phyloP scores from a whole-genome alignment of 805 yeast species.

The Candida namnaoensis region DNA sequence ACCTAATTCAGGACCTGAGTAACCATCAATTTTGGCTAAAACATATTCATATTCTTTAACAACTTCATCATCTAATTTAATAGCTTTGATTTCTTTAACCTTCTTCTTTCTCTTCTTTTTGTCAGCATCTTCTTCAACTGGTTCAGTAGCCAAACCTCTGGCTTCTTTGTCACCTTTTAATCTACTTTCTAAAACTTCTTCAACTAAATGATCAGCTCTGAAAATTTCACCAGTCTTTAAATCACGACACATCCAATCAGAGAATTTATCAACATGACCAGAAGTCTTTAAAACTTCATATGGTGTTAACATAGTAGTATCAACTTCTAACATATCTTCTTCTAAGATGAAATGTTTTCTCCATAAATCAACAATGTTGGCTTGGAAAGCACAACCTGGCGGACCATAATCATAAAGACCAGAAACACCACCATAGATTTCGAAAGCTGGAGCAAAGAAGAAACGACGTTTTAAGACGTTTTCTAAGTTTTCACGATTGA shows the following conservation, averaged over 20 bases:
- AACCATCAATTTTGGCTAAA: conserved; percentile 93
- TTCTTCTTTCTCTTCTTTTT: conserved; percentile 92
- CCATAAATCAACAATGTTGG: conserved; percentile 91
- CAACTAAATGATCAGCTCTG: conserved; percentile 97
- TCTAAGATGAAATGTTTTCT: conserved; percentile 95
- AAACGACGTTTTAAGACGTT: conserved; percentile 90
- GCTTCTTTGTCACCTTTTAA: conserved; percentile 97
- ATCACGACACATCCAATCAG: conserved; percentile 99
- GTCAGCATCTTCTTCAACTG: conserved; percentile 63
- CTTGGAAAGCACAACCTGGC: conserved; percentile 98
- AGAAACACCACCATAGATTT: conserved; percentile 96
- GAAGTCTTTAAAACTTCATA: conserved; percentile 96
- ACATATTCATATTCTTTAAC: conserved; percentile 77
- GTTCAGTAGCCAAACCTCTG: conserved; percentile 66
- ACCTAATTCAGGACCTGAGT: conserved; percentile 87
- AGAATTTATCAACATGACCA: conserved; percentile 98
- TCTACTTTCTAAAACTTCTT: conserved; percentile 94
- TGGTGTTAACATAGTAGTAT: conserved; percentile 96
- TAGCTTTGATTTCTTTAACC: conserved; percentile 88
- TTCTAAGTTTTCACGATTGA: conserved; percentile 84
- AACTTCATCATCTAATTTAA: conserved; percentile 74
- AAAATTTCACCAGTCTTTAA: conserved; percentile 94
- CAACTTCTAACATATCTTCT: conserved; percentile 98
- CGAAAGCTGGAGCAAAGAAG: conserved; percentile 96
- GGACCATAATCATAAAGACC: conserved; percentile 99